These are phyloP conservation scores for Vinca minor DNA, from an alignment of 257 asterid genomes.

Conservation along the genomic window DNA sequence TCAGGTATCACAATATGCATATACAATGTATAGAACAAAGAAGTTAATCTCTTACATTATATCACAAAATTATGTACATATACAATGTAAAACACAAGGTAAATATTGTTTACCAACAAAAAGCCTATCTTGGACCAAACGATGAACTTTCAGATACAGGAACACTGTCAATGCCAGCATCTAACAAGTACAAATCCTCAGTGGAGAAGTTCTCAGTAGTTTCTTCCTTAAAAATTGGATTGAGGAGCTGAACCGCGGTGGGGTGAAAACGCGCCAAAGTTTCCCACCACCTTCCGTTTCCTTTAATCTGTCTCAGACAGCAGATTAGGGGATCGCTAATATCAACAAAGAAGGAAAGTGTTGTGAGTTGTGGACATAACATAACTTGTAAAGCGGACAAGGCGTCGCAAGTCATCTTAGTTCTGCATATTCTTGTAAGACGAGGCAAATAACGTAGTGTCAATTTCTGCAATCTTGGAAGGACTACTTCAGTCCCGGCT, in stretches of 20 bases:
- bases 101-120: too few relatives aligned
- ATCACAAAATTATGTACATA: too few relatives aligned
- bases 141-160: constrained; percentile 12
- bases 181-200: not conserved
- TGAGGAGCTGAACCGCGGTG: not conserved
- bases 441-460: constrained; percentile 18
- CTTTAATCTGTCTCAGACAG: constrained; percentile 22
- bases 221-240: constrained; percentile 4
- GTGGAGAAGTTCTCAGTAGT: not conserved
- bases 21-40: too few relatives aligned
- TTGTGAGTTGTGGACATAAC: constrained; percentile 12
- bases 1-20: too few relatives aligned
- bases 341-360: constrained; percentile 15
- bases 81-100: too few relatives aligned
- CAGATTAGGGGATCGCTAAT: constrained; percentile 4
- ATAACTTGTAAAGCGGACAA: constrained; percentile 19
- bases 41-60: too few relatives aligned
- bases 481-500: constrained; percentile 7
- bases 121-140: constrained; percentile 10
- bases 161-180: not conserved
- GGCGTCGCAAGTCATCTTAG: constrained; percentile 21
- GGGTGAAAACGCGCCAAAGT: constrained; percentile 4
- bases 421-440: constrained; percentile 17
- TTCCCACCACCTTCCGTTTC: constrained; percentile 21
- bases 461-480: constrained; percentile 16